These are phyloP conservation scores for Alloascoidea hylecoeti DNA, from an alignment of 805 yeast species.

Conservation along the genomic window DNA sequence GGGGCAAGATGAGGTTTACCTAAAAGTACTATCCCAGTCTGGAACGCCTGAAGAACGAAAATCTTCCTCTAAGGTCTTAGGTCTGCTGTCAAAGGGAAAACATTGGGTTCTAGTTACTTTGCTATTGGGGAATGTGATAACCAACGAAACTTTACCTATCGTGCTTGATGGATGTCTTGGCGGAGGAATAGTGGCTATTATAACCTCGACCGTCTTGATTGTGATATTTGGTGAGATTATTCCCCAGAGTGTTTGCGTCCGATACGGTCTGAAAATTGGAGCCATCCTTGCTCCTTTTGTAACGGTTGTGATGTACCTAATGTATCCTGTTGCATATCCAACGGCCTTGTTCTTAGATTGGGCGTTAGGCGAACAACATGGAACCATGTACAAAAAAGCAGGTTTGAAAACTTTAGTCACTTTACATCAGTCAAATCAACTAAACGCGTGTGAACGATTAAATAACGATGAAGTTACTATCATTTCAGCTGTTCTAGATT, in stretches of 20 bases:
- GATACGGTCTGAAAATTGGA: constrained; percentile 87
- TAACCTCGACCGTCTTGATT: constrained; percentile 82
- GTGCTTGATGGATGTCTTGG: constrained; percentile 87
- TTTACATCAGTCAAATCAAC: constrained; percentile 81
- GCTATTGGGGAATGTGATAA: constrained; percentile 59
- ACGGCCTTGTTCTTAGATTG: constrained; percentile 69
- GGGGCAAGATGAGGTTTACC: constrained; percentile 96
- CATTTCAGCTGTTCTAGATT: constrained; percentile 83
- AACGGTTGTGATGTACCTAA: constrained; percentile 62
- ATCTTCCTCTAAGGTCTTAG: constrained; percentile 59
- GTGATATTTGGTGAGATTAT: constrained; percentile 94
- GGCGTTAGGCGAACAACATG: constrained; percentile 89
- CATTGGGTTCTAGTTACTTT: constrained; percentile 94
- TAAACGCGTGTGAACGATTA: constrained; percentile 90
- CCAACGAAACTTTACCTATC: constrained; percentile 90
- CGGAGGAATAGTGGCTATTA: constrained; percentile 96
- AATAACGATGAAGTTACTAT: constrained; percentile 94
- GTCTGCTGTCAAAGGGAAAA: constrained; percentile 67
- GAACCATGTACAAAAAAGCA: constrained; percentile 82
- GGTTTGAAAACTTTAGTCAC: constrained; percentile 92
- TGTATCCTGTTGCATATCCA: constrained; percentile 92
- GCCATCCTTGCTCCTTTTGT: constrained; percentile 87
- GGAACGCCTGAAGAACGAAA: constrained; percentile 55
- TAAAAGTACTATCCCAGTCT: constrained; percentile 79
- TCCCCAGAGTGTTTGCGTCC: constrained; percentile 86